Conservation (phyloP, 345 rosid species). For the Murraya koenigii region DNA sequence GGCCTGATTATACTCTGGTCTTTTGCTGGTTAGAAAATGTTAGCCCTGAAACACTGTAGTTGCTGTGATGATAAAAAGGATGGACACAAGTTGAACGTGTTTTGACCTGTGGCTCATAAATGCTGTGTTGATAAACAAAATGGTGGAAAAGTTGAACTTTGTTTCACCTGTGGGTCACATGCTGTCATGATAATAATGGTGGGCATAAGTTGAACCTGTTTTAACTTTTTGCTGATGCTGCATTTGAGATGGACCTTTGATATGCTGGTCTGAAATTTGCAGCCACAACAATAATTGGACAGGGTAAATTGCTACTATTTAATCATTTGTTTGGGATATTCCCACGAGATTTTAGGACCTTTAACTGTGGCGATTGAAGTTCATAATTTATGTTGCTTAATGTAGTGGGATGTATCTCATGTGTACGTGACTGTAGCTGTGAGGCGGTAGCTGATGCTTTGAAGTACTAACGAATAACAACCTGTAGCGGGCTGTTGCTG, state of each 20-base stretch:
- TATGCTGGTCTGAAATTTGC: conserved; percentile 32
- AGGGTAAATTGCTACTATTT: conserved; percentile 25
- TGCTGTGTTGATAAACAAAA: conserved; percentile 15
- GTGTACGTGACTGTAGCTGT: conserved; percentile 43
- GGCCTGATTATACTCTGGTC: conserved; percentile 26
- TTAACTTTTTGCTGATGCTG: conserved; percentile 35
- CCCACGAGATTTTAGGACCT: conserved; percentile 7
- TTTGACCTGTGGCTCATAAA: conserved; percentile 19
- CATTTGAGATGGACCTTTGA: conserved; percentile 27
- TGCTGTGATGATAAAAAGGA: conserved; percentile 30
- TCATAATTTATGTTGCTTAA: conserved; percentile 32
- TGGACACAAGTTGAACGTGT: conserved; percentile 25
- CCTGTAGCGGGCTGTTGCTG: conserved; percentile 36
- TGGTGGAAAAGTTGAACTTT: conserved; percentile 27
- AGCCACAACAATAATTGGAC: conserved; percentile 14
- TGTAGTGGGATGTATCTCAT: conserved; percentile 43
- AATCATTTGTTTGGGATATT: conserved; percentile 32
- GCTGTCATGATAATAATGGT: conserved; percentile 21
- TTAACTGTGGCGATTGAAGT: conserved; percentile 13
- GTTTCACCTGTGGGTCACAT: conserved; percentile 22
- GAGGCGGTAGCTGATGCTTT: conserved; percentile 40
- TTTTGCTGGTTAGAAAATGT: conserved; percentile 26
- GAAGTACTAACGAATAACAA: conserved; percentile 24
- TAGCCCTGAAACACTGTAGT: conserved; percentile 30
- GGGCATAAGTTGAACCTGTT: conserved; percentile 27